Conservation (phyloP, 352 stramenopile species). For the Peronospora belbahrii region DNA sequence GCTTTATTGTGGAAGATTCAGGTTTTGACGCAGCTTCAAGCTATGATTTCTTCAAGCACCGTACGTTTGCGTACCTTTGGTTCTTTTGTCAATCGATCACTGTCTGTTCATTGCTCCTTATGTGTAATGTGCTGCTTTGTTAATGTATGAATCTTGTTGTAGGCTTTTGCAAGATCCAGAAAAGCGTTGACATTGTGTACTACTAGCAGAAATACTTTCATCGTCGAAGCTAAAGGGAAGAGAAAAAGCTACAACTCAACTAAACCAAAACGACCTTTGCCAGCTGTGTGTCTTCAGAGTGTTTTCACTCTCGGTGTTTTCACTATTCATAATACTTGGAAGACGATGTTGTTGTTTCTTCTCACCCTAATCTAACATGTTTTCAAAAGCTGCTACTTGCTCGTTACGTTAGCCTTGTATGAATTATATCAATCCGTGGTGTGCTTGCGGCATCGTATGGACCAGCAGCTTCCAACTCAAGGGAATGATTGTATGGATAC, state of each 20-base stretch:
- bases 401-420: too few species aligned
- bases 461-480: constrained; percentile 18
- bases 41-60: constrained; percentile 67
- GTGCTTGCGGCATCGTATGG: constrained; percentile 27
- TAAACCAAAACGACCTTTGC: constrained; percentile 19
- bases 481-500: constrained; percentile 18
- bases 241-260: constrained; percentile 9
- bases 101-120: background rate
- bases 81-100: background rate
- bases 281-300: background rate
- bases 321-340: constrained; percentile 3
- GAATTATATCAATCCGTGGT: constrained; percentile 17
- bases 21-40: constrained; percentile 45
- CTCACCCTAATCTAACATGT: constrained; percentile 3
- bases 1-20: constrained; percentile 39
- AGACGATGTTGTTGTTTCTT: background rate
- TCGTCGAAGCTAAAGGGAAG: constrained; percentile 1
- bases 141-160: background rate
- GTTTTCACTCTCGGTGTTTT: background rate
- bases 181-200: constrained; percentile 19
- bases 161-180: constrained; percentile 29
- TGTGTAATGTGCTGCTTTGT: background rate
- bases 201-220: constrained; percentile 19
- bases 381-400: constrained; percentile 20
- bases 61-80: constrained; percentile 27